Percentiles rank a stretch among this genome's conserved stretches.
Evolutionary conservation across 2,329 filamentous ascomycete genomes (phyloP).

Genomic region (Ophiocordyceps camponoti-saundersi): DNA sequence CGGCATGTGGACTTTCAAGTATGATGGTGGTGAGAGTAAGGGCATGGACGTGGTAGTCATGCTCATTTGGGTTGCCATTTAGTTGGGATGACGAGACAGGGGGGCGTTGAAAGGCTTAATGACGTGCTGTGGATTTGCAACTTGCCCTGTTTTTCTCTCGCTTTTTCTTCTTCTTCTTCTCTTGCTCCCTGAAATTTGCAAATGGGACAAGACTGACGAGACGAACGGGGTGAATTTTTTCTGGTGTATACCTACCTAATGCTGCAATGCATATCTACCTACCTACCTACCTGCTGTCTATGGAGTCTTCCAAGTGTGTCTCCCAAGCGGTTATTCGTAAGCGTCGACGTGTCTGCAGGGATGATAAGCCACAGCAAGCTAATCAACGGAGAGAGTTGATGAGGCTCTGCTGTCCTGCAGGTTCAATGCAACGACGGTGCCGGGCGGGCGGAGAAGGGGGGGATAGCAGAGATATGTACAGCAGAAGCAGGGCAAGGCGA

Average conservation of each 20-base stretch:
- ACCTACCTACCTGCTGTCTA: too few species aligned
- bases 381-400: too few species aligned
- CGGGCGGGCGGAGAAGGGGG: too few species aligned
- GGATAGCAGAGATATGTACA: neutral
- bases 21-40: constrained; percentile 49
- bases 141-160: too few species aligned
- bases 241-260: too few species aligned
- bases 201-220: neutral
- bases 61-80: constrained; percentile 64
- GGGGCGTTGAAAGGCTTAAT: neutral
- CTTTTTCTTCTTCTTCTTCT: too few species aligned
- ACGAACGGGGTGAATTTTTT: neutral
- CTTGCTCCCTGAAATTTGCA: too few species aligned
- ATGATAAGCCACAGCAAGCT: neutral
- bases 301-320: too few species aligned
- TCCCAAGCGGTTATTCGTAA: too few species aligned
- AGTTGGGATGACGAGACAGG: constrained; percentile 5
- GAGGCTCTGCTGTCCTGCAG: too few species aligned
- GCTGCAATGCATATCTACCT: neutral
- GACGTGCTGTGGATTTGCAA: too few species aligned
- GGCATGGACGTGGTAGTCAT: constrained; percentile 54
- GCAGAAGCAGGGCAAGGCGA: neutral
- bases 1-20: constrained; percentile 83
- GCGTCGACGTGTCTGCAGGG: neutral
- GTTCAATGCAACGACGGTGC: too few species aligned